Evolutionary conservation across 2,329 filamentous ascomycete genomes (phyloP).

Genomic region (Aspergillus udagawae): DNA sequence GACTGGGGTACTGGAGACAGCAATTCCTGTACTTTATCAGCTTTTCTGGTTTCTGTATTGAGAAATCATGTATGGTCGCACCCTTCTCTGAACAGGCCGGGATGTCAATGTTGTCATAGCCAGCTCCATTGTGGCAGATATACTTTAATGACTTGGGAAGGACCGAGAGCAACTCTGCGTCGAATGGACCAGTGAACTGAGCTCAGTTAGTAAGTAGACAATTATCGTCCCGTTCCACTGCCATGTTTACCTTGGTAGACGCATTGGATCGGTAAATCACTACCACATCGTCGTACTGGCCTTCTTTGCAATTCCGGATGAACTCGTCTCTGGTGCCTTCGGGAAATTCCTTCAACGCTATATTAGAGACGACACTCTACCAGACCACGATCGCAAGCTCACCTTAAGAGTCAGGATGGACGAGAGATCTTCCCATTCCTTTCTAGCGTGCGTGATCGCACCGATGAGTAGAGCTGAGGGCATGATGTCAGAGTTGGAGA

Average conservation of each 20-base stretch:
- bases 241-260: constrained; percentile 43
- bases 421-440: constrained; percentile 42
- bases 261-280: constrained; percentile 58
- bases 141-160: constrained; percentile 46
- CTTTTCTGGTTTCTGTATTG: neutral
- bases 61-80: constrained; percentile 7
- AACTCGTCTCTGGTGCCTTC: constrained; percentile 53
- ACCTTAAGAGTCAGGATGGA: constrained; percentile 42
- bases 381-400: neutral
- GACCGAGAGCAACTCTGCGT: constrained; percentile 44
- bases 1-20: constrained; percentile 44
- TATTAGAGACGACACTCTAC: neutral
- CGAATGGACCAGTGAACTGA: constrained; percentile 45
- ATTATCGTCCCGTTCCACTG: neutral
- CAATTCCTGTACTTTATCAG: constrained; percentile 25
- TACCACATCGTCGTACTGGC: constrained; percentile 52
- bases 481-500: constrained; percentile 26
- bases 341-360: constrained; percentile 46
- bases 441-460: constrained; percentile 38
- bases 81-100: constrained; percentile 47
- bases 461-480: constrained; percentile 43
- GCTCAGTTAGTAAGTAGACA: neutral
- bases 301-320: constrained; percentile 51
- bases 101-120: constrained; percentile 60
- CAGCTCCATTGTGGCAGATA: constrained; percentile 54